Conservation (phyloP, 768 basidiomycete genomes). For the Cytidiella melzeri region DNA sequence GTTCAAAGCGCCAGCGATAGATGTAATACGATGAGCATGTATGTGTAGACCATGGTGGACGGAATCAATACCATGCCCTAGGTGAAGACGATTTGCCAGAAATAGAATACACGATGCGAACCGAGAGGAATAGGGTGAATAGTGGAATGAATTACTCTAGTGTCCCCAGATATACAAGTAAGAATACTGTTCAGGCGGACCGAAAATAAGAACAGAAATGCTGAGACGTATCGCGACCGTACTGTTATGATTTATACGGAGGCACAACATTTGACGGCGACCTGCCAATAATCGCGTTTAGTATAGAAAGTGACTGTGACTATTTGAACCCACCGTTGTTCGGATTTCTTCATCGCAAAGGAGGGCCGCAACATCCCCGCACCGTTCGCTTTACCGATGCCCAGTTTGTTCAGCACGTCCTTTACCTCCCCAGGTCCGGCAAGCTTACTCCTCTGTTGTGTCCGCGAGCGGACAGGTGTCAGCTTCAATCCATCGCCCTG, state of each 20-base stretch:
- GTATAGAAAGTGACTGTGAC: not conserved
- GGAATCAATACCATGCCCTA: not conserved
- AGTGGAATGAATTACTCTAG: constrained; percentile 6
- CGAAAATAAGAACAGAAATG: too few relatives aligned
- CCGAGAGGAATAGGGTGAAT: constrained; percentile 6
- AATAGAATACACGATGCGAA: too few relatives aligned
- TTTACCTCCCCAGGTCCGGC: constrained; percentile 65
- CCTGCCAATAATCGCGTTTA: not conserved
- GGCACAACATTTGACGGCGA: constrained; percentile 21
- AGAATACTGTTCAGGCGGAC: too few relatives aligned
- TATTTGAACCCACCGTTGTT: constrained; percentile 30
- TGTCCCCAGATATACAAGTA: constrained; percentile 4
- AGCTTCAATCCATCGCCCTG: constrained; percentile 33
- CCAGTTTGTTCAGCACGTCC: constrained; percentile 77
- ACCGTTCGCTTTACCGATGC: constrained; percentile 65
- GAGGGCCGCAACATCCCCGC: constrained; percentile 65
- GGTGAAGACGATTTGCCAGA: not conserved
- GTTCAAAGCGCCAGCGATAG: constrained; percentile 10
- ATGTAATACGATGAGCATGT: not conserved
- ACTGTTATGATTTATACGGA: constrained; percentile 27
- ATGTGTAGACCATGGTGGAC: not conserved
- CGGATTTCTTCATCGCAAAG: constrained; percentile 51
- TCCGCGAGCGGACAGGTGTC: constrained; percentile 48
- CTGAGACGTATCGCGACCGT: not conserved
- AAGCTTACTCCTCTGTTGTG: constrained; percentile 41